Conservation (phyloP, 768 basidiomycete genomes). For the Mycena metata region DNA sequence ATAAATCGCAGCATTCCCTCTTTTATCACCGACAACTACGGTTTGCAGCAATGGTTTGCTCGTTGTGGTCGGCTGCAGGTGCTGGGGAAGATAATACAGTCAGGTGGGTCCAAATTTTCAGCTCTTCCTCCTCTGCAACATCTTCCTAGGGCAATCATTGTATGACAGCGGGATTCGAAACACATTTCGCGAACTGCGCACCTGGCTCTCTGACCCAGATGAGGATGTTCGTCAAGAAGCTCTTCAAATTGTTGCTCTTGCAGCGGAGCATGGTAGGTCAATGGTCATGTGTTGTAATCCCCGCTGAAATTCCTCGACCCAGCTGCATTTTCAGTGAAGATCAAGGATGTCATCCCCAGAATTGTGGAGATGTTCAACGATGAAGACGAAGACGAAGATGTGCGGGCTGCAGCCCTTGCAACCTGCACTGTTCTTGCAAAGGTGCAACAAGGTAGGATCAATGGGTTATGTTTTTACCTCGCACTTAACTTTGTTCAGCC, state of each 20-base stretch:
- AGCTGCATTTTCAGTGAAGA: background rate
- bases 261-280: background rate
- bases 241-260: background rate
- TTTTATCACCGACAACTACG: background rate
- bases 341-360: background rate
- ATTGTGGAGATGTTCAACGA: background rate
- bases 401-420: background rate
- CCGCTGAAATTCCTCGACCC: background rate
- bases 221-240: background rate
- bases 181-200: background rate
- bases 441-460: background rate
- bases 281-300: background rate
- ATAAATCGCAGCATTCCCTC: constrained; percentile 1
- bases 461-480: background rate
- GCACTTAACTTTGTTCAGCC: background rate
- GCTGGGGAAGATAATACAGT: background rate
- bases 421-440: background rate
- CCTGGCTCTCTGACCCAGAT: background rate
- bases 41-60: background rate
- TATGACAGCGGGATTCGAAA: background rate
- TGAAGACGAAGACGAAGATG: background rate
- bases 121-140: background rate
- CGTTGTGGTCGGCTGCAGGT: background rate
- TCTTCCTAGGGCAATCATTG: background rate
- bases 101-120: background rate